Evolutionary conservation across 148 eudicot species (phyloP).

Genomic region (Drosera capensis): DNA sequence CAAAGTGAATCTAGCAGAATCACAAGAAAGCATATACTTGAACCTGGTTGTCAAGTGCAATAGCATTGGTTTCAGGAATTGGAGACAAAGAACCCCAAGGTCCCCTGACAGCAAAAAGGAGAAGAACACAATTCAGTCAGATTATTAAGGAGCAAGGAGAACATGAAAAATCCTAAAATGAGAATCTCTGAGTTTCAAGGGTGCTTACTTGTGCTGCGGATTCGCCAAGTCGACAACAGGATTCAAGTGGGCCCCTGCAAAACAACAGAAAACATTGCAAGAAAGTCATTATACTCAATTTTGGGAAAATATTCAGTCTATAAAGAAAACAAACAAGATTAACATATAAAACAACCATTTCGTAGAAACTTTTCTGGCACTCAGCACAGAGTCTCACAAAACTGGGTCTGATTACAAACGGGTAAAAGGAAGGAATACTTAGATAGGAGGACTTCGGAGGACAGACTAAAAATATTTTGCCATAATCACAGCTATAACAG

Average conservation of each 20-base stretch:
- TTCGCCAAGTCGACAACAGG: conserved; percentile 63
- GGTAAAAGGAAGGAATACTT: no score
- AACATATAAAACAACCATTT: no score
- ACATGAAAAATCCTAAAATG: background rate
- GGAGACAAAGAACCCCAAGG: conserved; percentile 96
- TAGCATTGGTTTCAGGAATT: conserved; percentile 85
- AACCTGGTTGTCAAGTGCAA: conserved; percentile 79
- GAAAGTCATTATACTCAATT: no score
- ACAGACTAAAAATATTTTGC: no score
- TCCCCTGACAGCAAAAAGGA: conserved; percentile 35
- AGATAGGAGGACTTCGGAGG: no score
- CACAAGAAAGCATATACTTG: background rate
- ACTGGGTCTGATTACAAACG: no score
- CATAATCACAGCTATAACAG: no score
- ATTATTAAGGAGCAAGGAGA: background rate
- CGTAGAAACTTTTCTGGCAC: no score
- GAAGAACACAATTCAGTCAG: background rate
- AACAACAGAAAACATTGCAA: conserved; percentile 8
- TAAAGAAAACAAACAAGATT: no score
- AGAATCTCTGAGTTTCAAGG: background rate
- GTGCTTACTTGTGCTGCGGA: conserved; percentile 79
- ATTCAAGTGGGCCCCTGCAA: conserved; percentile 51
- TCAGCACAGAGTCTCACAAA: no score
- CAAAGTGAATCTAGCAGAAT: background rate
- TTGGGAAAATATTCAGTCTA: no score